Percentiles rank a stretch among this genome's conserved stretches.
Conservation (phyloP, 2,329 filamentous ascomycete species). For the Tolypocladium capitatum region DNA sequence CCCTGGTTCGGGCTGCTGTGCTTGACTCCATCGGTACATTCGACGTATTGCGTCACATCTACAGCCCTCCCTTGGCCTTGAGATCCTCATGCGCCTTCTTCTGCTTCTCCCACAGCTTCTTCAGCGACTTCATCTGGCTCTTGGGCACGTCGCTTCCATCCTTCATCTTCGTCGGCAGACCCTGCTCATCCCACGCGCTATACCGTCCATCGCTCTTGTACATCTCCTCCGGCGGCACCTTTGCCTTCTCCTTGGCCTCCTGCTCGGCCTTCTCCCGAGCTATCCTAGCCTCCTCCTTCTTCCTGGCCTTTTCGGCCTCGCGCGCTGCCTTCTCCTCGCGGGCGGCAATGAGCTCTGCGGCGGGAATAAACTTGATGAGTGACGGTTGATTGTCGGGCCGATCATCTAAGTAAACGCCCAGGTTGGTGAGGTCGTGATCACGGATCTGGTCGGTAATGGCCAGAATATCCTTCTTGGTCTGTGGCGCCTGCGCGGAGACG, state of each 20-base stretch:
- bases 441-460: conserved; percentile 67
- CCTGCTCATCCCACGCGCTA: conserved; percentile 70
- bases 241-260: conserved; percentile 45
- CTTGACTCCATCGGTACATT: not conserved
- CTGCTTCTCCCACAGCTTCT: conserved; percentile 82
- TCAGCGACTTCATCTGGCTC: conserved; percentile 65
- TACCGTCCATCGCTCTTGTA: conserved; percentile 47
- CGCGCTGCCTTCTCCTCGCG: conserved; percentile 46
- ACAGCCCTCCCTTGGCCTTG: conserved; percentile 7
- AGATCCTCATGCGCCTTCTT: conserved; percentile 65
- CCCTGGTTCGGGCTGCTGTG: not conserved
- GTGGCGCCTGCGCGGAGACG: conserved; percentile 28
- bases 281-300: conserved; percentile 41
- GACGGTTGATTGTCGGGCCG: conserved; percentile 53
- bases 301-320: conserved; percentile 44
- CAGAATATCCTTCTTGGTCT: conserved; percentile 59
- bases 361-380: conserved; percentile 55
- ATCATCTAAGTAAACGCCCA: conserved; percentile 83
- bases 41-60: not conserved
- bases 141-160: conserved; percentile 73
- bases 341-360: conserved; percentile 41
- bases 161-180: conserved; percentile 63
- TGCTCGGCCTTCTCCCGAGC: conserved; percentile 36
- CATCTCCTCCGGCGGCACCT: conserved; percentile 39
- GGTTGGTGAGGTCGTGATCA: conserved; percentile 65